Conservation (phyloP, 2,329 filamentous ascomycete genomes). For the Aspergillus pseudoterreus region DNA sequence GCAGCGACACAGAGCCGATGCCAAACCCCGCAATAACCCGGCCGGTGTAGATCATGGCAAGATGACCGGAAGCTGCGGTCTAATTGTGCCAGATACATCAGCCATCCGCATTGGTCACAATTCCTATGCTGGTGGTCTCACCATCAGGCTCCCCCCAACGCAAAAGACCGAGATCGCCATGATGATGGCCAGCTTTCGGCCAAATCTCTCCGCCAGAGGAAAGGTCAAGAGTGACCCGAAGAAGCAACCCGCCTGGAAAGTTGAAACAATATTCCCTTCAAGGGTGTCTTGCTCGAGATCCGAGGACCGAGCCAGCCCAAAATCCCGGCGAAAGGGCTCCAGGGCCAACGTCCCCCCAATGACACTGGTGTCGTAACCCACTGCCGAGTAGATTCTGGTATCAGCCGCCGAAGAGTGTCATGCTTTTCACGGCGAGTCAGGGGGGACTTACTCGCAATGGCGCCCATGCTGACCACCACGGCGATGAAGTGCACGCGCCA, state of each 20-base stretch:
- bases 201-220: conserved; percentile 39
- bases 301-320: conserved; percentile 4
- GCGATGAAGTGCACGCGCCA: conserved; percentile 10
- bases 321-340: conserved; percentile 8
- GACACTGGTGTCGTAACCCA: conserved; percentile 11
- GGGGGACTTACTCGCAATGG: conserved; percentile 6
- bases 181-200: conserved; percentile 54
- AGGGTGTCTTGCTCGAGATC: conserved; percentile 5
- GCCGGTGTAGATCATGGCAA: conserved; percentile 5
- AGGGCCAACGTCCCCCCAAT: conserved; percentile 8
- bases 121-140: not conserved
- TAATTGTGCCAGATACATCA: not conserved
- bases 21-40: conserved; percentile 7
- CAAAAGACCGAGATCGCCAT: conserved; percentile 53
- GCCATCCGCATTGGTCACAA: not conserved
- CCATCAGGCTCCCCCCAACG: conserved; percentile 41
- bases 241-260: conserved; percentile 17
- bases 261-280: conserved; percentile 9
- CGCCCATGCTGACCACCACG: conserved; percentile 7
- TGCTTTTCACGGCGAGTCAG: not conserved
- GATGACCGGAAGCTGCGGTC: conserved; percentile 5
- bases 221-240: conserved; percentile 31
- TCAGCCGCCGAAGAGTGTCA: no score
- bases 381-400: not conserved
- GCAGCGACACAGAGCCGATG: conserved; percentile 8